phyloP scores from a whole-genome alignment of 768 basidiomycete species.

The Punctularia strigosozonata region DNA sequence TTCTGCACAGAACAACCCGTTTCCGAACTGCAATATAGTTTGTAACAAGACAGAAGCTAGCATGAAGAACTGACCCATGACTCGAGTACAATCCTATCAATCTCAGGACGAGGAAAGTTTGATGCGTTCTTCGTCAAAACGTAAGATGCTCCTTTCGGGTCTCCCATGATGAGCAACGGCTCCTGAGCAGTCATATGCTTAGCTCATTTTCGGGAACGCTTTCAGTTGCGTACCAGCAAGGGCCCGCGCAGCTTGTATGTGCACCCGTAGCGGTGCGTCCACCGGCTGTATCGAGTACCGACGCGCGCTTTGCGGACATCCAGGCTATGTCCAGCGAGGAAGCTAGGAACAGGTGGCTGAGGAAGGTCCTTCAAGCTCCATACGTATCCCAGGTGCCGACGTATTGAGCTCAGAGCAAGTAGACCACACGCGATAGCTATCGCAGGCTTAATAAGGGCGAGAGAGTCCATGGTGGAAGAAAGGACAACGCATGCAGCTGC shows the following conservation, averaged over 20 bases:
- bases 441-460: no score
- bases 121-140: background rate
- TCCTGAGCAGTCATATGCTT: background rate
- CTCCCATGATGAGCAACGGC: slow-evolving; percentile 3
- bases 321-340: background rate
- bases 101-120: background rate
- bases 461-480: no score
- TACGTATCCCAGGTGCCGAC: background rate
- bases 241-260: slow-evolving; percentile 4
- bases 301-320: slow-evolving; percentile 1
- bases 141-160: slow-evolving; percentile 4
- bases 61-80: slow-evolving; percentile 1
- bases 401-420: background rate
- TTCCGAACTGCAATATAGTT: background rate
- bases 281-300: slow-evolving; percentile 2
- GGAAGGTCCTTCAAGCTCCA: background rate
- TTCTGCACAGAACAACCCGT: background rate
- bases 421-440: background rate
- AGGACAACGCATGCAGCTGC: no score
- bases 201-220: background rate
- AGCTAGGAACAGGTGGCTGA: background rate
- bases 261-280: slow-evolving; percentile 1
- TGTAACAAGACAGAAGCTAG: background rate
- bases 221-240: background rate
- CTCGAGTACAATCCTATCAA: background rate